Conservation (phyloP, 2,329 filamentous ascomycete species). For the Calonectria multiphialidica region DNA sequence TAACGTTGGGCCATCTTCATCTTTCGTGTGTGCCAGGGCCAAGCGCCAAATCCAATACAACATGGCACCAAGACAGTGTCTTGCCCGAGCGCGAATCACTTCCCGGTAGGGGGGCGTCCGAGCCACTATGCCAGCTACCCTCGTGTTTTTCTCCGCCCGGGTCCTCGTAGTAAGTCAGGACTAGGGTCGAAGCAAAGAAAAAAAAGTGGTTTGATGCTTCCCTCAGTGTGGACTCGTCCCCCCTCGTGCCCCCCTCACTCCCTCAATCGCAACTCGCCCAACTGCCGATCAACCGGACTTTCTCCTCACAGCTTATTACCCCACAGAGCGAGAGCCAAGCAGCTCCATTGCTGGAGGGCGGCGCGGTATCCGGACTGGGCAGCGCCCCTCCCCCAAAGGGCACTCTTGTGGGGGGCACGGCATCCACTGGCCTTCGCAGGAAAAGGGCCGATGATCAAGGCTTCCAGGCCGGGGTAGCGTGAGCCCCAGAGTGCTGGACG, state of each 20-base stretch:
- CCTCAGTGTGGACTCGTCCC: background rate
- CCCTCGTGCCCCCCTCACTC: background rate
- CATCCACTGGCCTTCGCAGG: slow-evolving; percentile 13
- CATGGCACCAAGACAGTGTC: slow-evolving; percentile 8
- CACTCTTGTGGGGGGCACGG: slow-evolving; percentile 10
- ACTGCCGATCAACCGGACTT: slow-evolving; percentile 15
- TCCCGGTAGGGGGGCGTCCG: background rate
- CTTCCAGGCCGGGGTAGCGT: slow-evolving; percentile 4
- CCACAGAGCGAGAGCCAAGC: slow-evolving; percentile 14
- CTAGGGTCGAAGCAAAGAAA: background rate
- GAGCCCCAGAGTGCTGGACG: background rate
- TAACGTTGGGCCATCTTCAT: slow-evolving; percentile 7
- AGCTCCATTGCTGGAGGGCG: slow-evolving; percentile 11
- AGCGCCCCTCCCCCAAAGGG: background rate
- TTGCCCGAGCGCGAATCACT: slow-evolving; percentile 6
- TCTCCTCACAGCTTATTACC: background rate
- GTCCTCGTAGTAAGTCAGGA: background rate
- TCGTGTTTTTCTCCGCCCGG: background rate
- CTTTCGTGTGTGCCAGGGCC: background rate
- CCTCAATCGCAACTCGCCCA: background rate
- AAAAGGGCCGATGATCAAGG: slow-evolving; percentile 31
- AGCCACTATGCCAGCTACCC: background rate
- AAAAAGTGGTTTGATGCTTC: slow-evolving; percentile 18
- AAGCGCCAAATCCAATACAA: slow-evolving; percentile 11
- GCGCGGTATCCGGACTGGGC: slow-evolving; percentile 15